Base-by-base conservation (phyloP, 345 rosid genomes). In the Salix exigua region DNA sequence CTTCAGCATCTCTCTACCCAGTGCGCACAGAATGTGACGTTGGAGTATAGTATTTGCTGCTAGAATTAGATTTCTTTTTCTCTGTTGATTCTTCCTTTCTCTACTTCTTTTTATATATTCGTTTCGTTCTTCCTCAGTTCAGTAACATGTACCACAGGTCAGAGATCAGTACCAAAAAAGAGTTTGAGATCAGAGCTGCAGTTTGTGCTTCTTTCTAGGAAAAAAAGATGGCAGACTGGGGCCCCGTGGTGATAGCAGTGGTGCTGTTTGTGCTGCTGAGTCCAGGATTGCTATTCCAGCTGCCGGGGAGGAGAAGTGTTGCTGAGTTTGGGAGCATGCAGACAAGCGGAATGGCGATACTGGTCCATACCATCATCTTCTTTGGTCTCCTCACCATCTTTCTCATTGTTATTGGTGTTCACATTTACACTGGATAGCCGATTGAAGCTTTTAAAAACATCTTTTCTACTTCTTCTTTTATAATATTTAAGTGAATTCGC, bases 311-410 rank as follows among this genome's bases (percentile, higher is more conserved):
- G 26, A 74, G 40, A 11, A 75, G 79, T 35, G 42, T 80, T 8
- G 76, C 75, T 7, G 79, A 75, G 35, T 75, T 80, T 75, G 76
- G 79, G 25, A 80, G 72, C 16, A 60, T 76, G 83, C 83, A 80
- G 16, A 80, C 83, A 9, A 76, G 80, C 67, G 77, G 73, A 40
- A 5, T 67, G 0, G 72, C 83, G 33, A 76, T 80, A 30, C 16
- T 80, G 14, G 79, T 80, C 66, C 83, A 80, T 35, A 67, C 80
- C 51, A 67, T 80, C 68, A 65, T 80, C 48, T 80, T 51, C 77
- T 80, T 80, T 28, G 80, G 70, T 42, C 83, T 80, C 68, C 13
- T 80, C 28, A 80, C 83, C 55, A 80, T 80, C 53, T 80, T 80
- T 28, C 73, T 76, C 67, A 46, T 80, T 18, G 83, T 77, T 4